Conservation (phyloP, 371 early-diverging fungal species). For the Rhizopus arrhizus region DNA sequence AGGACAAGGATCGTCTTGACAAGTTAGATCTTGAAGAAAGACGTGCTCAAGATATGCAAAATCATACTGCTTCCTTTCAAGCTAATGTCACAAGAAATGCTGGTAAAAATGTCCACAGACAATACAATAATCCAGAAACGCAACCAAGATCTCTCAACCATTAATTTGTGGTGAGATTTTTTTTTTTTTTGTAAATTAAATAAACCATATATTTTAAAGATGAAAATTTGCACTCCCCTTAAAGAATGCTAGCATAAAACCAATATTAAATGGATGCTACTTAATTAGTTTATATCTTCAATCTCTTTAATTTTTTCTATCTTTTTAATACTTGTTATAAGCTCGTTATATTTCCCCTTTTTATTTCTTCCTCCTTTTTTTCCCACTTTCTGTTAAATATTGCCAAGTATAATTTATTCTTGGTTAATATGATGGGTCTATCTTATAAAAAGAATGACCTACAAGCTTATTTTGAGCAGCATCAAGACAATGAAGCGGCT, state of each 20-base stretch:
- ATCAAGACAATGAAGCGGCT: conserved; percentile 23
- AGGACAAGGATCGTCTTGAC: conserved; percentile 10
- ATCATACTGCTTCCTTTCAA: conserved; percentile 22
- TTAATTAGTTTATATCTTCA: background rate
- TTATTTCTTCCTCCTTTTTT: conserved; percentile 7
- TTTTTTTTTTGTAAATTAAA: conserved; percentile 10
- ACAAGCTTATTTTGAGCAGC: conserved; percentile 27
- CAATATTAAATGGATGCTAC: no score
- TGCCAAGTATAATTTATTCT: background rate
- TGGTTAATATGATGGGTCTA: background rate
- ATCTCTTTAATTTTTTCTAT: background rate
- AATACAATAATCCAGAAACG: conserved; percentile 9
- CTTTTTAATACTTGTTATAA: background rate
- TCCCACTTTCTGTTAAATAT: no score
- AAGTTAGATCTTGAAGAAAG: conserved; percentile 22
- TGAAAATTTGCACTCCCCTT: background rate
- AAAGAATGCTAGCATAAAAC: background rate
- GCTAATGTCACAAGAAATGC: conserved; percentile 21
- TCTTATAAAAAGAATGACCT: conserved; percentile 9
- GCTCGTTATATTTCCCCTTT: background rate
- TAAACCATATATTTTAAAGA: conserved; percentile 6
- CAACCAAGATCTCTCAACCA: conserved; percentile 37
- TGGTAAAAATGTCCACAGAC: conserved; percentile 20
- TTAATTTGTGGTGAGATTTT: conserved; percentile 7
- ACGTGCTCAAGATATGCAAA: conserved; percentile 27